Base-by-base conservation (phyloP, 2,329 filamentous ascomycete genomes). In the Volutella citrinella region DNA sequence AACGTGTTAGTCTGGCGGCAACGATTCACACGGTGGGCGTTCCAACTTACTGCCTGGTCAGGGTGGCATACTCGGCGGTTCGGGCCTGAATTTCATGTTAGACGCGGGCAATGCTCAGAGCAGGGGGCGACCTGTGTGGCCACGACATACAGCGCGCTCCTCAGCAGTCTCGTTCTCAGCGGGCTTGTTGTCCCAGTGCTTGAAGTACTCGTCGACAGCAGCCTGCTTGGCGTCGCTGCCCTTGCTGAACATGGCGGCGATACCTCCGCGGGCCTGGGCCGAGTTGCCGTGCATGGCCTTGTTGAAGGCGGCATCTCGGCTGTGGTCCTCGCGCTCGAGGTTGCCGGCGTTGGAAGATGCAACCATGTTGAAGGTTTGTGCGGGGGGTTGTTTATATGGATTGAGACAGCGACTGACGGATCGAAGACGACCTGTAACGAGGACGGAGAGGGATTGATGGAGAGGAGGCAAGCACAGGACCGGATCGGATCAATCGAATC, bases 201-300 rank as follows among this genome's bases (percentile, higher is more conserved):
- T 94, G 72, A 95, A 95, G 69, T 95, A 95, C 63, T 94, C 87
- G 57, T 93, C 86, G 18, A 90, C 78, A 28, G 88, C 88, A 32
- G 83, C 82, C 61, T 88, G 79, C 59, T 94, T 86, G 7, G 88
- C 87, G 19, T 70, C 57, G 19, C 55, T 48, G 63, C 93, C 83
- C 72, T 98, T 98, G 60, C 74, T 73, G 56, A 95, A 72, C 81
- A 96, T 90, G 54, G 91, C 87, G 51, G 78, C 70, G 53, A 96
- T 77, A 49, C 87, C 87, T 56, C 84, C 86, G 36, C 73, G 67
- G 27, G 79, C 78, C 57, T 81, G 65, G 30, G 87, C 72, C 34
- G 87, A 88, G 43, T 62, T 64, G 56, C 76, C 87, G 66, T 96
- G 90, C 72, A 95, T 74, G 49, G 80, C 87, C 69, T 88, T 86